Conservation (phyloP, 208 protist genomes). For the Naegleria fowleri region DNA sequence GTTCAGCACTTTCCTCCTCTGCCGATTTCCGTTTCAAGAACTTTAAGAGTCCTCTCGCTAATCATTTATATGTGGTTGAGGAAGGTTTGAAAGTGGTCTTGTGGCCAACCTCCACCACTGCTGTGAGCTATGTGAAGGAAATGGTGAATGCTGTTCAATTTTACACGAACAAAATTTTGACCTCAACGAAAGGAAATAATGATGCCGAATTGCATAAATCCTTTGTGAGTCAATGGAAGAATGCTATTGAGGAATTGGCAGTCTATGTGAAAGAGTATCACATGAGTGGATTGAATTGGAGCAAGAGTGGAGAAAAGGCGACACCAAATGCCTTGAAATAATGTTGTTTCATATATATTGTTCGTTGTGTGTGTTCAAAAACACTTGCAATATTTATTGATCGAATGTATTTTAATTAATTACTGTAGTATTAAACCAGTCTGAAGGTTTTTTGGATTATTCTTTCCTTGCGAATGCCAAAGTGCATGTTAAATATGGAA, state of each 20-base stretch:
- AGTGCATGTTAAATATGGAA: too few relatives aligned
- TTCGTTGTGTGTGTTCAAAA: too few relatives aligned
- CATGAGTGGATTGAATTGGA: slow-evolving; percentile 23
- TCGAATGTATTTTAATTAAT: too few relatives aligned
- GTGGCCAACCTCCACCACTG: not conserved
- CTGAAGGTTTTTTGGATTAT: too few relatives aligned
- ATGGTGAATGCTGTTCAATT: slow-evolving; percentile 12
- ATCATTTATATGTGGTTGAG: slow-evolving; percentile 16
- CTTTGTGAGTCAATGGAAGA: not conserved
- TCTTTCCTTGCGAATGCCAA: too few relatives aligned
- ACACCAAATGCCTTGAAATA: not conserved
- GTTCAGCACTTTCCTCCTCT: not conserved
- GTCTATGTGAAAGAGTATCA: slow-evolving; percentile 27
- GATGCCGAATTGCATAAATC: not conserved
- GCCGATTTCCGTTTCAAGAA: not conserved
- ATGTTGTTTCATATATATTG: too few relatives aligned
- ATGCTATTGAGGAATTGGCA: not conserved
- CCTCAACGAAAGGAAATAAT: not conserved
- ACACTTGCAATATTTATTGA: too few relatives aligned
- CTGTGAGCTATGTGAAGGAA: not conserved
- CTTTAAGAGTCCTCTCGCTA: not conserved
- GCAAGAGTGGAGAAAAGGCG: not conserved
- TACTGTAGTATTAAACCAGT: too few relatives aligned
- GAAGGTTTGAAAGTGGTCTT: not conserved
- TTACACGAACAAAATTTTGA: slow-evolving; percentile 27